phyloP scores from a whole-genome alignment of 768 basidiomycete species.

The Botryobasidium botryosum region DNA sequence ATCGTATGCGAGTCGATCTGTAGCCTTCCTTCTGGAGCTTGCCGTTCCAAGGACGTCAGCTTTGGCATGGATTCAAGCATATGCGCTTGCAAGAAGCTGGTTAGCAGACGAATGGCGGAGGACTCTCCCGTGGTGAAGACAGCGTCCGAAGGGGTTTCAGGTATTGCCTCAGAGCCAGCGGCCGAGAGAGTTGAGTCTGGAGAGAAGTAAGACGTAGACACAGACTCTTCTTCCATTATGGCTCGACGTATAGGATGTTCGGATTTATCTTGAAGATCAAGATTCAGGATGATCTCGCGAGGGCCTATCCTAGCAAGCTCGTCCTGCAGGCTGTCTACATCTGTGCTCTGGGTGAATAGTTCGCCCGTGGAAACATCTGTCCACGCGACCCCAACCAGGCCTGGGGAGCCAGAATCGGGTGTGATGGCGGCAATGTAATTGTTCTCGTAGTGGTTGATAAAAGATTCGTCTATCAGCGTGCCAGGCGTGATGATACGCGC shows the following conservation, averaged over 20 bases:
- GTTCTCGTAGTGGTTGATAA: slow-evolving; percentile 71
- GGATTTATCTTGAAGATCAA: slow-evolving; percentile 22
- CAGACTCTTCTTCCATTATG: slow-evolving; percentile 32
- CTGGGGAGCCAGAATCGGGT: not conserved
- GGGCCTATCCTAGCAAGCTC: slow-evolving; percentile 70
- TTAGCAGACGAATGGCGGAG: slow-evolving; percentile 43
- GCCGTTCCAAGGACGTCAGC: slow-evolving; percentile 39
- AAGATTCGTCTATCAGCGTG: slow-evolving; percentile 83
- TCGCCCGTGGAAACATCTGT: slow-evolving; percentile 92
- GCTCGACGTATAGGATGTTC: slow-evolving; percentile 31
- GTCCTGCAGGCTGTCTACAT: slow-evolving; percentile 44
- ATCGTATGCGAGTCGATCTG: slow-evolving; percentile 81
- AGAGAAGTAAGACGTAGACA: slow-evolving; percentile 32
- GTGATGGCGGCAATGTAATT: slow-evolving; percentile 71
- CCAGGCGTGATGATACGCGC: slow-evolving; percentile 83
- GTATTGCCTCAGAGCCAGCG: too few species aligned
- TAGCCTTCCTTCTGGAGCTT: slow-evolving; percentile 45
- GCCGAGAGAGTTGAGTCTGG: slow-evolving; percentile 7
- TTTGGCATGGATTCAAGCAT: slow-evolving; percentile 65
- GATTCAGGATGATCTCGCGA: slow-evolving; percentile 59
- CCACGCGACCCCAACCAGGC: slow-evolving; percentile 57
- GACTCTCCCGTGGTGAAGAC: slow-evolving; percentile 28
- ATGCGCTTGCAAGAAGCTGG: slow-evolving; percentile 43
- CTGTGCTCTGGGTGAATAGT: slow-evolving; percentile 57
- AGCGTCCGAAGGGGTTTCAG: slow-evolving; percentile 9